Percentiles rank a stretch among this genome's conserved stretches.
These are phyloP conservation scores for Taphrina deformans DNA, from an alignment of 1,139 yeast species.

Conservation along the genomic window DNA sequence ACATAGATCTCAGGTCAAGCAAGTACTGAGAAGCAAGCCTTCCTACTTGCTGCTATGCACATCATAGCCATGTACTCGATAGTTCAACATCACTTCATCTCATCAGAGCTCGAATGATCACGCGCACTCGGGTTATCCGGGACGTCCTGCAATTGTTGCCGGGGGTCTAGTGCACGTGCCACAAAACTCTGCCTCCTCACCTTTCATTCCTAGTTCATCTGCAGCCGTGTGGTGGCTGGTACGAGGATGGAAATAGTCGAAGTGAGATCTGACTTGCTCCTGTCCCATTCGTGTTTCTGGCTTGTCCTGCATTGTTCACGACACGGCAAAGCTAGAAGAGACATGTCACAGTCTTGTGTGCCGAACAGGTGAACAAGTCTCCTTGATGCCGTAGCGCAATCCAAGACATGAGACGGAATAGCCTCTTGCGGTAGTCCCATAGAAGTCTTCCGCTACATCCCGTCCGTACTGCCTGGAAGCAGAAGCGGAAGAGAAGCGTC, in stretches of 20 bases:
- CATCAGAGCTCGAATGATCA: too few relatives aligned
- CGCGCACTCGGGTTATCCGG: too few relatives aligned
- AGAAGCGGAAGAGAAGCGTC: conserved; percentile 8
- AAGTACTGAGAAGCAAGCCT: too few relatives aligned
- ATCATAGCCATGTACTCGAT: too few relatives aligned
- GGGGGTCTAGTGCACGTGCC: too few relatives aligned
- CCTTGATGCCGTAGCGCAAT: neutral
- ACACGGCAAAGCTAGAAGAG: neutral
- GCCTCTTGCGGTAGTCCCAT: neutral
- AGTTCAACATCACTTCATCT: too few relatives aligned
- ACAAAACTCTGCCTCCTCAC: too few relatives aligned
- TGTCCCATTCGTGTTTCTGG: too few relatives aligned
- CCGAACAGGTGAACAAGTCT: neutral
- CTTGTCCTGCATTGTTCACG: neutral
- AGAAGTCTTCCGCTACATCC: neutral
- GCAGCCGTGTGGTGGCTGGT: neutral
- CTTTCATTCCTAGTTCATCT: neutral
- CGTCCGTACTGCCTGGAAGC: neutral
- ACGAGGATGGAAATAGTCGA: neutral
- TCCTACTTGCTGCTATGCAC: too few relatives aligned
- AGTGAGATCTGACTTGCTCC: too few relatives aligned
- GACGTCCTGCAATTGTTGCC: too few relatives aligned
- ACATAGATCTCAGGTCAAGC: too few relatives aligned
- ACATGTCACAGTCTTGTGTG: neutral
- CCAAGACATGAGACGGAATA: neutral